Evolutionary conservation across 2,329 filamentous ascomycete species (phyloP), one percentile per base, ranked within the genome.

Genomic region (Beauveria bassiana): DNA sequence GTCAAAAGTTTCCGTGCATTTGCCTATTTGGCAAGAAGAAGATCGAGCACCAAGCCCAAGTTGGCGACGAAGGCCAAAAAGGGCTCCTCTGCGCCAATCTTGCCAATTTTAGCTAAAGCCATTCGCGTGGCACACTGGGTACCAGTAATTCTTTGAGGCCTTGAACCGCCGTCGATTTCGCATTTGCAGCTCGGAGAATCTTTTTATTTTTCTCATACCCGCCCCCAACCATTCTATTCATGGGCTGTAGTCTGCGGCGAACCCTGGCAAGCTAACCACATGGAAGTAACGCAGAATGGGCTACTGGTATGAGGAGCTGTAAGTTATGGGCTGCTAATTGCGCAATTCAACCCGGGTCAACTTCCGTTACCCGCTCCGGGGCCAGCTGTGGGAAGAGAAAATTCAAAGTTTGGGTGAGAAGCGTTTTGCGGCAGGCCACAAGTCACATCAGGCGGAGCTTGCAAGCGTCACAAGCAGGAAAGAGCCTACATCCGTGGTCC

Each of bases 381-480:
- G 34, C 34, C 24, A 31, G 22, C 10, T 7, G 22, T 42, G 56
- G 34, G 16, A 43, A 54, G 38, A 26, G 16, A 55, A 10, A 16
- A 34, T 18, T 55, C 18, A 14, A 34, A 40, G 20, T 16, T 55
- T 16, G 28, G 31, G 31, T 10, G 16, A 28, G 56, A 31, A 59
- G 16, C 24, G 46, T 12, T 51, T 59, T 22, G 56, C 38, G 47
- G 20, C 22, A 9, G 31, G 34, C 24, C 47, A 46, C 47, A 26
- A 60, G 40, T 60, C 57, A 60, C 40, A 43, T 59, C 56, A 51
- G 56, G 46, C 46, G 38, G 56, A 40, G 28, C 28, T 46, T 40
- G 26, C 49, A 47, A 38, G 54, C 54, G 43, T 56, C 51, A 20
- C 51, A n/a, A 45, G 40, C 43, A 49, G 43, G 53, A 51, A 22